A percentile compares a stretch with the other conserved stretches of the same genome.
phyloP scores from a whole-genome alignment of 768 basidiomycete species.

The Kondoa malvinella region DNA sequence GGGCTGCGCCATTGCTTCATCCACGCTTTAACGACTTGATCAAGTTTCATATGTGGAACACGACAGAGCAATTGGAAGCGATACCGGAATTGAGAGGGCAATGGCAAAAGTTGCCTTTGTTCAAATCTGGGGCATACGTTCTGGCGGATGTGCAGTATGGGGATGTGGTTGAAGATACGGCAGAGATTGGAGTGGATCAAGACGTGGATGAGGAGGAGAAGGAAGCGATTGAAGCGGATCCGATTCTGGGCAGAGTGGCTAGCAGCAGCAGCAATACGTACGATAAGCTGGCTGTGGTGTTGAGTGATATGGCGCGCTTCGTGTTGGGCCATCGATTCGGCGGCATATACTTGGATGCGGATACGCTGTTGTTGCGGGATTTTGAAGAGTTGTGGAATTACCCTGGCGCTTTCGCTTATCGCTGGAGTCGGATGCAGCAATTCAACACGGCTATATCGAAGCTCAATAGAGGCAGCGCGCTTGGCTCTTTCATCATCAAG shows the following conservation, averaged over 20 bases:
- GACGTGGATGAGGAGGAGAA: slow-evolving; percentile 14
- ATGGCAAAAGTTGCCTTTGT: slow-evolving; percentile 63
- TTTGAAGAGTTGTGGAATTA: slow-evolving; percentile 98
- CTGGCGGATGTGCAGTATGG: slow-evolving; percentile 15
- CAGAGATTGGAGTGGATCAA: neutral
- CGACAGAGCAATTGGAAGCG: slow-evolving; percentile 84
- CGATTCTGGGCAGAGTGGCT: slow-evolving; percentile 9
- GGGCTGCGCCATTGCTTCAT: slow-evolving; percentile 88
- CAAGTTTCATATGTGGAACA: slow-evolving; percentile 93
- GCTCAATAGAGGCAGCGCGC: slow-evolving; percentile 75
- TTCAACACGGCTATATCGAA: slow-evolving; percentile 93
- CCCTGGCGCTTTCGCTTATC: slow-evolving; percentile 87
- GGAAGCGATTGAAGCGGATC: slow-evolving; percentile 31
- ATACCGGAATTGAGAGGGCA: slow-evolving; percentile 62
- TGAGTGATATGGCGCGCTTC: slow-evolving; percentile 92
- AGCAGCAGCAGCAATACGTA: slow-evolving; percentile 34
- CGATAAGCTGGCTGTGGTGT: slow-evolving; percentile 73
- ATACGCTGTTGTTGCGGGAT: slow-evolving; percentile 82
- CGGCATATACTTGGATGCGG: slow-evolving; percentile 89
- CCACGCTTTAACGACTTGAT: slow-evolving; percentile 76
- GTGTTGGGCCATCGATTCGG: slow-evolving; percentile 87
- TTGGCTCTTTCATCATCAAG: slow-evolving; percentile 80
- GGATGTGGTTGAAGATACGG: slow-evolving; percentile 14
- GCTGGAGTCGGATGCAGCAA: slow-evolving; percentile 78
- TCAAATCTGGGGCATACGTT: slow-evolving; percentile 52